Conservation (phyloP, 768 basidiomycete species). For the Boletus tylopilopsis region DNA sequence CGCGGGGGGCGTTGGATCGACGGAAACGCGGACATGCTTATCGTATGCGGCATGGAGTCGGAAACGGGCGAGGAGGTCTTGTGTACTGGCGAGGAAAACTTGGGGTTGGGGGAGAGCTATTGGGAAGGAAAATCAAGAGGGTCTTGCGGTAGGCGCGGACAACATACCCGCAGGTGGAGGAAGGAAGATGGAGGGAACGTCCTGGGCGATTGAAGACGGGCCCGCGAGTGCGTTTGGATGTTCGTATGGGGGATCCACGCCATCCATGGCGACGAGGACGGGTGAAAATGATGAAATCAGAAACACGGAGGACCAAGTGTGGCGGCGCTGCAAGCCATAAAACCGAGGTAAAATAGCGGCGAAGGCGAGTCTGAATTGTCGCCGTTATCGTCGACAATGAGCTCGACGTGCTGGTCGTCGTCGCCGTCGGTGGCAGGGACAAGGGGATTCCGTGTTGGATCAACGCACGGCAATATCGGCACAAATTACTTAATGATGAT, state of each 20-base stretch:
- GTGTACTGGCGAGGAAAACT: slow-evolving; percentile 62
- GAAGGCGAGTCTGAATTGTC: neutral
- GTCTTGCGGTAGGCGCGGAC: neutral
- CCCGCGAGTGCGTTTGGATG: slow-evolving; percentile 59
- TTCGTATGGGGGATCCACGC: slow-evolving; percentile 23
- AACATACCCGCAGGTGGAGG: slow-evolving; percentile 33
- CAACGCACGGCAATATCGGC: slow-evolving; percentile 25
- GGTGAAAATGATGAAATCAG: slow-evolving; percentile 22
- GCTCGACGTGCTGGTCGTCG: slow-evolving; percentile 26
- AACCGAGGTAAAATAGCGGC: neutral
- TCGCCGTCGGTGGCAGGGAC: slow-evolving; percentile 35
- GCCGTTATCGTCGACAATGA: slow-evolving; percentile 31
- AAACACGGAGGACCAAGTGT: slow-evolving; percentile 14
- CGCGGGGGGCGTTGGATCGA: slow-evolving; percentile 27
- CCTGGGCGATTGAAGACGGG: slow-evolving; percentile 43
- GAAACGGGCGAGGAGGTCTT: slow-evolving; percentile 75
- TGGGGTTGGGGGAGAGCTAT: slow-evolving; percentile 31
- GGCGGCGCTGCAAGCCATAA: slow-evolving; percentile 15
- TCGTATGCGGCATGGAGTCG: slow-evolving; percentile 72
- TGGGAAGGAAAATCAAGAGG: slow-evolving; percentile 20
- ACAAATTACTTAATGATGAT: slow-evolving; percentile 29
- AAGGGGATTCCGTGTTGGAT: slow-evolving; percentile 35
- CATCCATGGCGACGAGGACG: slow-evolving; percentile 28
- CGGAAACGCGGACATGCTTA: slow-evolving; percentile 67
- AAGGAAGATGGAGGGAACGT: slow-evolving; percentile 22